phyloP scores from a whole-genome alignment of 176 grass and related monocot genomes.

The Tillandsia fasciculata region DNA sequence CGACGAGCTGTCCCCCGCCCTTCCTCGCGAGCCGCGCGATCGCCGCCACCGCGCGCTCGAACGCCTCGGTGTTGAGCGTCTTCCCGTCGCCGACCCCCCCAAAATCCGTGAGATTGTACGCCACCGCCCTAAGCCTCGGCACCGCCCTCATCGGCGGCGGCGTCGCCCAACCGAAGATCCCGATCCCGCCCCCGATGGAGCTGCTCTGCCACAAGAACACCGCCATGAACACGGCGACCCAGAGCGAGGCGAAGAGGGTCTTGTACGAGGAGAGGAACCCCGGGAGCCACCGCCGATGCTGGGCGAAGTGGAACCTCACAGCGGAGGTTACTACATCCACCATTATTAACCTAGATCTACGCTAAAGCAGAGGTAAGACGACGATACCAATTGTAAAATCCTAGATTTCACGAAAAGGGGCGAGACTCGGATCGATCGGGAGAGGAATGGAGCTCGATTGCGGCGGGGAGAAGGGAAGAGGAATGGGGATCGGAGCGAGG shows the following conservation, averaged over 20 bases:
- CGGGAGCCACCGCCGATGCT: conserved; percentile 29
- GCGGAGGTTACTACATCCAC: conserved; percentile 16
- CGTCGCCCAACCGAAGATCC: conserved; percentile 37
- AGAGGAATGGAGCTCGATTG: neutral
- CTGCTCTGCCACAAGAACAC: conserved; percentile 64
- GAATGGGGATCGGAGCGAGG: neutral
- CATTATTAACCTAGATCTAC: conserved; percentile 22
- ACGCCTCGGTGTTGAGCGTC: conserved; percentile 62
- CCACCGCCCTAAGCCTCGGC: conserved; percentile 40
- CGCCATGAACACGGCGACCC: conserved; percentile 45
- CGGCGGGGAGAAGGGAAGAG: neutral
- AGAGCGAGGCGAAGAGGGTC: conserved; percentile 32
- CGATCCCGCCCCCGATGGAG: conserved; percentile 19
- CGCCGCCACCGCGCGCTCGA: conserved; percentile 68
- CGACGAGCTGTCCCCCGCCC: conserved; percentile 73
- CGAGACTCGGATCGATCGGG: conserved; percentile 22
- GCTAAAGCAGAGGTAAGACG: neutral
- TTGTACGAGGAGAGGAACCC: conserved; percentile 17
- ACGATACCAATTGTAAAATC: neutral
- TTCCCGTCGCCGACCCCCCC: conserved; percentile 68
- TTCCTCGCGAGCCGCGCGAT: conserved; percentile 31
- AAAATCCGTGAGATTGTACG: conserved; percentile 71
- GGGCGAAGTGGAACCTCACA: conserved; percentile 16
- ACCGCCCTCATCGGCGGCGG: conserved; percentile 17
- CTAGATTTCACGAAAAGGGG: conserved; percentile 15